phyloP scores from a whole-genome alignment of 2,329 filamentous ascomycete genomes.

The Blastomyces emzantsi region DNA sequence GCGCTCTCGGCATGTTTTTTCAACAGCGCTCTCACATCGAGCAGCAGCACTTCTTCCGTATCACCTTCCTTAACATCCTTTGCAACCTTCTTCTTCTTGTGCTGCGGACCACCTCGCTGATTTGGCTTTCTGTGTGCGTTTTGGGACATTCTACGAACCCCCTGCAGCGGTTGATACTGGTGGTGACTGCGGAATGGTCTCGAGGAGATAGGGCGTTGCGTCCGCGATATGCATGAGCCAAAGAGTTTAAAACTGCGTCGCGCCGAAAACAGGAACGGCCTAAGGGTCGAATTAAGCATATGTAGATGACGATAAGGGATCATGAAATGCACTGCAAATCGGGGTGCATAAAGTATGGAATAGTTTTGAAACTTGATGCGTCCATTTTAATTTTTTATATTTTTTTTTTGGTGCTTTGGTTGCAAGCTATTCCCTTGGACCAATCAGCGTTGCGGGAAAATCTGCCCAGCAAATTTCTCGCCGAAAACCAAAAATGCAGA shows the following conservation, averaged over 20 bases:
- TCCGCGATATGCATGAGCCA: slow-evolving; percentile 10
- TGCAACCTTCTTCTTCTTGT: slow-evolving; percentile 36
- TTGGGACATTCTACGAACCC: slow-evolving; percentile 20
- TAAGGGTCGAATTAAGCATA: background rate
- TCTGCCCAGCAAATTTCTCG: background rate
- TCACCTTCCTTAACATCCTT: slow-evolving; percentile 54
- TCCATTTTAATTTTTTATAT: background rate
- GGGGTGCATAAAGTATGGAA: background rate
- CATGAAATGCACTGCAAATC: background rate
- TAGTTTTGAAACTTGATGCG: background rate
- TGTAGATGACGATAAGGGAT: background rate
- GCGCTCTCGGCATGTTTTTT: slow-evolving; percentile 22
- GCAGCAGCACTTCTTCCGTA: slow-evolving; percentile 56
- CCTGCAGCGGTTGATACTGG: background rate
- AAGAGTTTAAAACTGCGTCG: slow-evolving; percentile 4
- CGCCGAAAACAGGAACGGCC: background rate
- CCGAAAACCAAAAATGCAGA: background rate
- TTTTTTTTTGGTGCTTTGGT: background rate
- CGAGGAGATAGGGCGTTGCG: slow-evolving; percentile 16
- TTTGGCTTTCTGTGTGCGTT: slow-evolving; percentile 21
- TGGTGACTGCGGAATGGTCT: slow-evolving; percentile 8
- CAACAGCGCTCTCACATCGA: slow-evolving; percentile 48
- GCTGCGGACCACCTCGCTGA: slow-evolving; percentile 7
- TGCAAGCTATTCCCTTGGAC: background rate
- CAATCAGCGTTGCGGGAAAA: slow-evolving; percentile 6